phyloP scores from a whole-genome alignment of 2,329 filamentous ascomycete genomes.

The Cladosporium cucumerinum region DNA sequence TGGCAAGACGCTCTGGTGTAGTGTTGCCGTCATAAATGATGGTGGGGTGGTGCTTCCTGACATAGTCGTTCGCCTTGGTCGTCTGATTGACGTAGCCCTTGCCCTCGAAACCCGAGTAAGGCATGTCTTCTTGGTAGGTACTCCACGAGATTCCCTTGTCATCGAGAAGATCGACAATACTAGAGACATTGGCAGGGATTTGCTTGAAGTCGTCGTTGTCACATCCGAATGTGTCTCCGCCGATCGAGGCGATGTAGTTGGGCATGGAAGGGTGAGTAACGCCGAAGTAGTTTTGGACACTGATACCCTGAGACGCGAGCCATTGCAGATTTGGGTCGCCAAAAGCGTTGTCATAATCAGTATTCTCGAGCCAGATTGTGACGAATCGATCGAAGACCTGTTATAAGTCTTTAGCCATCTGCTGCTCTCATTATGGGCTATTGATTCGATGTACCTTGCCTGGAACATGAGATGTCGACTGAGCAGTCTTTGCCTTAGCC shows the following conservation, averaged over 20 bases:
- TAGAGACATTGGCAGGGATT: slow-evolving; percentile 40
- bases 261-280: slow-evolving; percentile 62
- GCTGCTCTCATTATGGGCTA: too few relatives aligned
- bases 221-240: slow-evolving; percentile 72
- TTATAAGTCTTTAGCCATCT: background rate
- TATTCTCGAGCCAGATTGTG: slow-evolving; percentile 76
- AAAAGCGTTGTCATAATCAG: slow-evolving; percentile 61
- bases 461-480: slow-evolving; percentile 61
- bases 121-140: slow-evolving; percentile 74
- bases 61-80: slow-evolving; percentile 69
- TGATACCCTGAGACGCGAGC: slow-evolving; percentile 56
- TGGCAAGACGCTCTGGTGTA: slow-evolving; percentile 57
- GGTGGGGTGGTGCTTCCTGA: slow-evolving; percentile 72
- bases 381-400: slow-evolving; percentile 66
- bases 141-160: slow-evolving; percentile 46
- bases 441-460: slow-evolving; percentile 47
- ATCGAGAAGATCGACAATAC: slow-evolving; percentile 43
- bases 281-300: slow-evolving; percentile 53
- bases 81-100: slow-evolving; percentile 59
- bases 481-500: slow-evolving; percentile 59
- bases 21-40: slow-evolving; percentile 64
- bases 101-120: slow-evolving; percentile 71
- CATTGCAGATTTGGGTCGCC: slow-evolving; percentile 60
- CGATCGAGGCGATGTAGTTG: slow-evolving; percentile 68
- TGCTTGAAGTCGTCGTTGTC: slow-evolving; percentile 62